These are phyloP conservation scores for Echium plantagineum DNA, from an alignment of 257 asterid genomes.

Conservation along the genomic window DNA sequence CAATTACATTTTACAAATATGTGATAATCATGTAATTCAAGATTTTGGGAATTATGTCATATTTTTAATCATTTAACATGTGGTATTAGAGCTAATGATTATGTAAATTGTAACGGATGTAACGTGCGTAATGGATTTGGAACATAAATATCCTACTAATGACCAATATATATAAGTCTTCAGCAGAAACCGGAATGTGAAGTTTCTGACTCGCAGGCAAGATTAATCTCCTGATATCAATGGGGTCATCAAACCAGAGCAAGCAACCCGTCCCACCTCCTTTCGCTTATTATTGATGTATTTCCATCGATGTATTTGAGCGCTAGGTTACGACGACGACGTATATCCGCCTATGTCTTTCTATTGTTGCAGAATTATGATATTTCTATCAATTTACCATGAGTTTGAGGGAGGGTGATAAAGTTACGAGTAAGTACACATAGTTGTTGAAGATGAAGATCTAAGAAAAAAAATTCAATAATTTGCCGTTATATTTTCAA, in stretches of 20 bases:
- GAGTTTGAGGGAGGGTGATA: too few relatives aligned
- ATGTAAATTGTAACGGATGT: too few relatives aligned
- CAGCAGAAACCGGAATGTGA: not conserved
- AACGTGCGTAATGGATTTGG: not conserved
- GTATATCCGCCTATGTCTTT: constrained; percentile 18
- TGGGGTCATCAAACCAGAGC: constrained; percentile 9
- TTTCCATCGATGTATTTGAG: constrained; percentile 17
- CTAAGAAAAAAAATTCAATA: too few relatives aligned
- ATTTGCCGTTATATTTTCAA: too few relatives aligned
- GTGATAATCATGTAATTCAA: too few relatives aligned
- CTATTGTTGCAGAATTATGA: constrained; percentile 37
- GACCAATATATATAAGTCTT: constrained; percentile 5
- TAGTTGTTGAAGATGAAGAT: too few relatives aligned
- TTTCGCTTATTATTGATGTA: constrained; percentile 7
- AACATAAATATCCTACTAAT: too few relatives aligned
- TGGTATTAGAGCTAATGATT: not conserved
- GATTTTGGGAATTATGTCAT: too few relatives aligned
- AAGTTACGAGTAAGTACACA: too few relatives aligned
- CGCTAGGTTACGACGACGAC: constrained; percentile 18
- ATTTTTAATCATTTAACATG: too few relatives aligned
- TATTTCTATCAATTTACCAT: too few relatives aligned
- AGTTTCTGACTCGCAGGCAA: not conserved
- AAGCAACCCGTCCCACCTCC: constrained; percentile 24
- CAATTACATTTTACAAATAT: too few relatives aligned
- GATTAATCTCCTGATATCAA: constrained; percentile 1